Evolutionary conservation across 2,329 filamentous ascomycete species (phyloP).

Genomic region (Hypoxylon sp.): DNA sequence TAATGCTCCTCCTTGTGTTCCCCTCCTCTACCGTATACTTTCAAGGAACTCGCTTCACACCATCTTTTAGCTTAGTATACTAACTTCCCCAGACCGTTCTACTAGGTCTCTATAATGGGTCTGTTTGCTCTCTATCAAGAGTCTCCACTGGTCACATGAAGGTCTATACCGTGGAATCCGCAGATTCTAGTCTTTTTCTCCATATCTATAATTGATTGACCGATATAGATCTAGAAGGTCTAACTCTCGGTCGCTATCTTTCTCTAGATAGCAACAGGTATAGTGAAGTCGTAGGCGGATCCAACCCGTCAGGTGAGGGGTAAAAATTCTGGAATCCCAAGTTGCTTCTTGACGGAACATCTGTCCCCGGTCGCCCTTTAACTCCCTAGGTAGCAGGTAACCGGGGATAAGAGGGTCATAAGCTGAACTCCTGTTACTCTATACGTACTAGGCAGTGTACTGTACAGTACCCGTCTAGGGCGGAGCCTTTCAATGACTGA

Average conservation of each 20-base stretch:
- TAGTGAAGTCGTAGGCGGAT: conserved; percentile 48
- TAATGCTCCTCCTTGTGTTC: conserved; percentile 45
- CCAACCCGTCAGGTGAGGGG: conserved; percentile 45
- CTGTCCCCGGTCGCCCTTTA: conserved; percentile 43
- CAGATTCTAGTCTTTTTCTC: conserved; percentile 36
- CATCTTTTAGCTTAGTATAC: conserved; percentile 51
- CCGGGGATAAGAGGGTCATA: conserved; percentile 42
- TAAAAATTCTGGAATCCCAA: conserved; percentile 36
- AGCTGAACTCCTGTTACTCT: conserved; percentile 36
- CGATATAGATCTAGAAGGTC: conserved; percentile 38
- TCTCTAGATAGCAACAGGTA: conserved; percentile 40
- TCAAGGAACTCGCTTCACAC: conserved; percentile 51
- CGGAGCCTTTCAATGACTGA: conserved; percentile 21
- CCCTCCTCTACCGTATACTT: conserved; percentile 46
- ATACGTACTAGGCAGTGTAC: conserved; percentile 35
- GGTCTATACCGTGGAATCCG: conserved; percentile 42
- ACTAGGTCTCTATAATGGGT: conserved; percentile 49
- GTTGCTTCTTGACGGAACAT: conserved; percentile 43
- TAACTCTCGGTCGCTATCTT: conserved; percentile 37
- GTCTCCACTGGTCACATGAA: conserved; percentile 56
- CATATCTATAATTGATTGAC: conserved; percentile 30
- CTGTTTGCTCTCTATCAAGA: conserved; percentile 45
- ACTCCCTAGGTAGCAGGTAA: conserved; percentile 22
- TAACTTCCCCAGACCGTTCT: conserved; percentile 53
- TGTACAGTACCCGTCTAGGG: conserved; percentile 18